A percentile compares a stretch with the other conserved stretches of the same genome.
phyloP scores from a whole-genome alignment of 768 basidiomycete genomes.

The Glaciozyma martinii region DNA sequence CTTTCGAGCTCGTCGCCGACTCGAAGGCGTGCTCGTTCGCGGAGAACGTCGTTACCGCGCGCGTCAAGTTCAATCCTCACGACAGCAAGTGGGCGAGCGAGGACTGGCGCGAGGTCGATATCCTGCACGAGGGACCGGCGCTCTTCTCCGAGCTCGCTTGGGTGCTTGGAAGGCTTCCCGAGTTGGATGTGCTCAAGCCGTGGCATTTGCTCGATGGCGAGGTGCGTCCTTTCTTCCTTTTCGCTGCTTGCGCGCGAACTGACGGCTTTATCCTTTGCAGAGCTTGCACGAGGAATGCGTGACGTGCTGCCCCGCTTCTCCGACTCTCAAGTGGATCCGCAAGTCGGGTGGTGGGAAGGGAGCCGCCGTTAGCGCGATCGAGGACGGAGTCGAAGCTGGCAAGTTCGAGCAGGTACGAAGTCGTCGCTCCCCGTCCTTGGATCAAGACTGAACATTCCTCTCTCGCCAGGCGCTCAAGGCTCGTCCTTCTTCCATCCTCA shows the following conservation, averaged over 20 bases:
- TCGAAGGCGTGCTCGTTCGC: constrained; percentile 63
- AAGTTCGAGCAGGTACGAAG: constrained; percentile 60
- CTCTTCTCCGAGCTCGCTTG: constrained; percentile 76
- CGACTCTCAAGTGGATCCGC: constrained; percentile 60
- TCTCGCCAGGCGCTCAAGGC: constrained; percentile 56
- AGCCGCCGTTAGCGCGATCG: constrained; percentile 55
- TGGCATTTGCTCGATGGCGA: constrained; percentile 58
- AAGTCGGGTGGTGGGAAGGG: constrained; percentile 48
- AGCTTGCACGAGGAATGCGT: constrained; percentile 3
- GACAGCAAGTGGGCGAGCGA: constrained; percentile 40
- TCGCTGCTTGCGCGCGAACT: no score
- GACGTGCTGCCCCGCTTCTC: constrained; percentile 65
- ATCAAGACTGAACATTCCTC: no score
- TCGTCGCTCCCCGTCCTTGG: not conserved
- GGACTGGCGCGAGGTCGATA: constrained; percentile 71
- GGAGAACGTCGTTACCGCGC: constrained; percentile 66
- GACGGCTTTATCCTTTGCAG: not conserved
- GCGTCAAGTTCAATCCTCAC: constrained; percentile 57
- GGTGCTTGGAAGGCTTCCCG: constrained; percentile 73
- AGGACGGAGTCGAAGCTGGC: constrained; percentile 78
- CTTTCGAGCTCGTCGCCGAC: constrained; percentile 49
- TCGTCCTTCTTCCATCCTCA: constrained; percentile 75
- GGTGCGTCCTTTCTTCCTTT: not conserved
- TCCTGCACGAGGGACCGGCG: constrained; percentile 64
- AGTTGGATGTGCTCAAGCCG: constrained; percentile 56